Percentiles rank a stretch among this genome's conserved stretches.
Evolutionary conservation across 768 basidiomycete species (phyloP).

Genomic region (Amanita rubescens): DNA sequence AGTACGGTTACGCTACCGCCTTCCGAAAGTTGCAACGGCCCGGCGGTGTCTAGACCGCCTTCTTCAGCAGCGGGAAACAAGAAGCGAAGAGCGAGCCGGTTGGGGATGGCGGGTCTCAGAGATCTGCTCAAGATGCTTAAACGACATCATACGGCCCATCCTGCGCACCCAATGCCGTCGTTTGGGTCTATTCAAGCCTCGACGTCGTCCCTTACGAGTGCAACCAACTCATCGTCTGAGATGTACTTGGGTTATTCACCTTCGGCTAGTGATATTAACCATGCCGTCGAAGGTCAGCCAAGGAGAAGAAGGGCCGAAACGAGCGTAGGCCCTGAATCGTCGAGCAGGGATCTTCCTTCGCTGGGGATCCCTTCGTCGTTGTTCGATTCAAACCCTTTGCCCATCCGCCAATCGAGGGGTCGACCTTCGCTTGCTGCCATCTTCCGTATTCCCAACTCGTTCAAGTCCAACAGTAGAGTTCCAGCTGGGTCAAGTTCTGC

Average conservation of each 20-base stretch:
- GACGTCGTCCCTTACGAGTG: constrained; percentile 40
- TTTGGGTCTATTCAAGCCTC: constrained; percentile 27
- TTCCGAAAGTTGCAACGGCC: constrained; percentile 45
- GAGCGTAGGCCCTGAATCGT: constrained; percentile 47
- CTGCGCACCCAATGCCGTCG: constrained; percentile 11
- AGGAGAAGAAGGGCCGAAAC: constrained; percentile 42
- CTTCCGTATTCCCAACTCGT: constrained; percentile 56
- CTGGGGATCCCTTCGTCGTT: constrained; percentile 35
- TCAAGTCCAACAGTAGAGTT: constrained; percentile 33
- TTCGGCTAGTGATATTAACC: not conserved
- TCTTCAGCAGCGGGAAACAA: constrained; percentile 26
- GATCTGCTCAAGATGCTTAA: constrained; percentile 70
- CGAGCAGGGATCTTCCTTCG: constrained; percentile 20
- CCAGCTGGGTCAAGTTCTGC: not conserved
- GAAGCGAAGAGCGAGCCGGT: constrained; percentile 40
- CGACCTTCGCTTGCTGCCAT: constrained; percentile 79
- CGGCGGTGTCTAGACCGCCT: constrained; percentile 3
- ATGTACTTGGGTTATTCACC: constrained; percentile 26
- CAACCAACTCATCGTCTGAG: constrained; percentile 48
- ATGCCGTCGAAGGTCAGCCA: constrained; percentile 8
- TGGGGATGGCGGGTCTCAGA: constrained; percentile 65
- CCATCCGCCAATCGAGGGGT: constrained; percentile 41
- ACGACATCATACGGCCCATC: constrained; percentile 33
- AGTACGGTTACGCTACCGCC: constrained; percentile 75
- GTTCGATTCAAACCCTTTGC: constrained; percentile 34